These are phyloP conservation scores for Kewa caespitosa DNA, from an alignment of 179 eudicot genomes.

Conservation along the genomic window DNA sequence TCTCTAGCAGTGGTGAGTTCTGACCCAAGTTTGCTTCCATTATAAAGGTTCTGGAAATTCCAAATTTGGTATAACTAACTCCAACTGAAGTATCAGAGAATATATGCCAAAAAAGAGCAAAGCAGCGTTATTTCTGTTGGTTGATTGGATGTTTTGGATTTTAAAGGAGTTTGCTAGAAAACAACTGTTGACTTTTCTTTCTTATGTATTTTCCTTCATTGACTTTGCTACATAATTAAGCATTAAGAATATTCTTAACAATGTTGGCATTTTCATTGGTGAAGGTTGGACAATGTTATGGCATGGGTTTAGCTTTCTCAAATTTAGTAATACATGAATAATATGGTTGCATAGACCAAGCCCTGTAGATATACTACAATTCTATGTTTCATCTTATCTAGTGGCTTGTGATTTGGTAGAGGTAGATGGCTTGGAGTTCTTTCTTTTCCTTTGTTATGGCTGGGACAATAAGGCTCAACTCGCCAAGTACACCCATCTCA, in stretches of 20 bases:
- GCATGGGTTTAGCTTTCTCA: neutral
- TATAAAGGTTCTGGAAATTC: neutral
- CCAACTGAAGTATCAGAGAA: neutral
- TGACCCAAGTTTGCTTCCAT: slow-evolving; percentile 31
- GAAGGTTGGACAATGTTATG: neutral
- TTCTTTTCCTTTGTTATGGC: no score
- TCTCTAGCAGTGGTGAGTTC: slow-evolving; percentile 37
- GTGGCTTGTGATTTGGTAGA: no score
- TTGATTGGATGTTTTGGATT: neutral
- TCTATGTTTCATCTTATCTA: no score
- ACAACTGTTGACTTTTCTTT: neutral
- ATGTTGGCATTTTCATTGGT: neutral
- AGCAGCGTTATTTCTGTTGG: neutral
- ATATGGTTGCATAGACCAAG: no score
- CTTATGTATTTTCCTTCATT: neutral
- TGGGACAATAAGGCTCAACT: no score
- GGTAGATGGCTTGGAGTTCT: no score
- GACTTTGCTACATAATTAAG: neutral
- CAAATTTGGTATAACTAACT: no score
- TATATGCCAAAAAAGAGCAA: neutral
- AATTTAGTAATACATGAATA: neutral
- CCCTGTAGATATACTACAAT: no score
- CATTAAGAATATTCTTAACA: neutral
- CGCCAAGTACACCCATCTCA: no score
- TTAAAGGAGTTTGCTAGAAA: neutral